Evolutionary conservation across 345 rosid species (phyloP).

Genomic region (Euphorbia pulcherrima): DNA sequence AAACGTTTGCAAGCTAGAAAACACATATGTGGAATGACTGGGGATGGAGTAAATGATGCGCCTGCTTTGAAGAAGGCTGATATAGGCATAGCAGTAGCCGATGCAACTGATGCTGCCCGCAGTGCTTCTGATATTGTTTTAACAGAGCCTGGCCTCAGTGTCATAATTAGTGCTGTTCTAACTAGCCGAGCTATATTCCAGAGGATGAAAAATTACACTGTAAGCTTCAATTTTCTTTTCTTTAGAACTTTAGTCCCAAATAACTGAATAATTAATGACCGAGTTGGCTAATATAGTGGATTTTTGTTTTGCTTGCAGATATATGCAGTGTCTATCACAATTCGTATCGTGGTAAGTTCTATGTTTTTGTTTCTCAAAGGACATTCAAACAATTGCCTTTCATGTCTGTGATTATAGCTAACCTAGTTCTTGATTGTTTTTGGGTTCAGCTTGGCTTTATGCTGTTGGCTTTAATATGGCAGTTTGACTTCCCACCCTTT

Average conservation of each 20-base stretch:
- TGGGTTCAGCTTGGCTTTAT: conserved; percentile 53
- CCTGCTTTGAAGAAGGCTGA: conserved; percentile 72
- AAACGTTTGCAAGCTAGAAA: conserved; percentile 70
- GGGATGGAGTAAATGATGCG: conserved; percentile 67
- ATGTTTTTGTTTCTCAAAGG: neutral
- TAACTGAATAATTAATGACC: neutral
- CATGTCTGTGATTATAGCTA: conserved; percentile 9
- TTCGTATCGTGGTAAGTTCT: conserved; percentile 71
- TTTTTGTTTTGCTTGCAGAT: conserved; percentile 41
- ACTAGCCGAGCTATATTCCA: conserved; percentile 63
- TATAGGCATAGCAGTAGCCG: conserved; percentile 70
- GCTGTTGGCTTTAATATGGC: conserved; percentile 63
- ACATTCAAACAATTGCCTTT: too few relatives aligned
- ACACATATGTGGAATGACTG: conserved; percentile 58
- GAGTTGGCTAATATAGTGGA: conserved; percentile 6
- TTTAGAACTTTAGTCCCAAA: neutral
- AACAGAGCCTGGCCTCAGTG: conserved; percentile 66
- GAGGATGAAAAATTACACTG: conserved; percentile 75
- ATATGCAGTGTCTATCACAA: conserved; percentile 83
- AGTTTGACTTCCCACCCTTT: conserved; percentile 66
- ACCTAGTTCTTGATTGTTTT: conserved; percentile 6
- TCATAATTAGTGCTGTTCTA: conserved; percentile 61
- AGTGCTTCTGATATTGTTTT: conserved; percentile 69
- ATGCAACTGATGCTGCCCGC: conserved; percentile 74
- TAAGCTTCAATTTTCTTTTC: conserved; percentile 17